These are phyloP conservation scores for Haematococcus sp. DNA, from an alignment of 139 green algal genomes.

Conservation along the genomic window DNA sequence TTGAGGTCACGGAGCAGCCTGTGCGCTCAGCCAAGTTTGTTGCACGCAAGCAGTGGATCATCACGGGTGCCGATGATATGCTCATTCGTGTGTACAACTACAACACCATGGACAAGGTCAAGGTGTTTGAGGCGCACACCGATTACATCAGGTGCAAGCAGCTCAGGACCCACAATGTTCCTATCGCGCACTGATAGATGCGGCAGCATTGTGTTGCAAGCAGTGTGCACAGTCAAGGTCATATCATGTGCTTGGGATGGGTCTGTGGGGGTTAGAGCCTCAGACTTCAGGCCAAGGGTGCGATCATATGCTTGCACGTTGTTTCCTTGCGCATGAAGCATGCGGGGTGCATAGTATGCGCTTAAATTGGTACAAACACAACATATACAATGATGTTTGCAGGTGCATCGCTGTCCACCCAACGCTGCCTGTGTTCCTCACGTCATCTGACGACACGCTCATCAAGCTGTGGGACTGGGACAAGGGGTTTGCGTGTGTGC, in stretches of 20 bases:
- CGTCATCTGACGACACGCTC: conserved; percentile 96
- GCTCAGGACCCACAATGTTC: no score
- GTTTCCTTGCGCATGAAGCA: no score
- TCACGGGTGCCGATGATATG: conserved; percentile 96
- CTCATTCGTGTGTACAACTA: conserved; percentile 99
- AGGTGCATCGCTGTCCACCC: conserved; percentile 93
- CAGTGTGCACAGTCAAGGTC: neutral
- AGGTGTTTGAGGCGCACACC: conserved; percentile 95
- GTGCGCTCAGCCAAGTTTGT: conserved; percentile 97
- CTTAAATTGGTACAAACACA: no score
- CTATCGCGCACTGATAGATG: no score
- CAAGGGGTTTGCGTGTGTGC: conserved; percentile 85
- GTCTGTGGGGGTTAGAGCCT: no score
- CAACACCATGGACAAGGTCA: conserved; percentile 98
- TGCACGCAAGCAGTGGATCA: conserved; percentile 95
- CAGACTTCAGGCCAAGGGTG: no score
- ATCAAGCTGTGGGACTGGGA: conserved; percentile 99
- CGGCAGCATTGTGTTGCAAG: neutral
- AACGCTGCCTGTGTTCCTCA: conserved; percentile 88
- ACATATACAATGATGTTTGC: no score
- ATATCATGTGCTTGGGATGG: neutral
- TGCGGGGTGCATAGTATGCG: no score
- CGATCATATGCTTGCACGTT: no score
- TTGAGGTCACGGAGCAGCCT: conserved; percentile 95
- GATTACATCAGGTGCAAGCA: conserved; percentile 99